Evolutionary conservation across 2,329 filamentous ascomycete genomes (phyloP).

Genomic region (Trichophyton mentagrophytes): DNA sequence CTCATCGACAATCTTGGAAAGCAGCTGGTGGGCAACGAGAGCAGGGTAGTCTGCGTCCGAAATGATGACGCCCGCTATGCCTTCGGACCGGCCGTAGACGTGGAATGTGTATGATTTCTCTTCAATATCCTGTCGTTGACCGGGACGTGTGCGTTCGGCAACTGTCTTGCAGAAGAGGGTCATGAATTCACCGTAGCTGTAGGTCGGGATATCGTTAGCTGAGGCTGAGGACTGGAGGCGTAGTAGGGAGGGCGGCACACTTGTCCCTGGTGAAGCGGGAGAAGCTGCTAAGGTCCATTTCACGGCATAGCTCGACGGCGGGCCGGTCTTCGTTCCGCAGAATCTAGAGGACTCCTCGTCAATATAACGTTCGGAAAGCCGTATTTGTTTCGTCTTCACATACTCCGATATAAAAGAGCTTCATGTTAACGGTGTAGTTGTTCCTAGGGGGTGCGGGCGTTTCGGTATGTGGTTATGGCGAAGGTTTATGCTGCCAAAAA

Average conservation of each 20-base stretch:
- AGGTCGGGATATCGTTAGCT: slow-evolving; percentile 4
- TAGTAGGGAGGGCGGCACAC: slow-evolving; percentile 31
- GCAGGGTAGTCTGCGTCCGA: slow-evolving; percentile 38
- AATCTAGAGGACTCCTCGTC: slow-evolving; percentile 41
- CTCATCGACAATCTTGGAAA: slow-evolving; percentile 70
- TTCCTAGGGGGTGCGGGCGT: background rate
- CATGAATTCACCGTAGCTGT: slow-evolving; percentile 57
- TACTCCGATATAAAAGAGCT: slow-evolving; percentile 81
- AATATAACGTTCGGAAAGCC: background rate
- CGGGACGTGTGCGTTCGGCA: slow-evolving; percentile 70
- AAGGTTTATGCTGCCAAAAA: background rate
- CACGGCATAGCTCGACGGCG: slow-evolving; percentile 60
- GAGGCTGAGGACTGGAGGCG: background rate
- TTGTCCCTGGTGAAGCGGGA: slow-evolving; percentile 65
- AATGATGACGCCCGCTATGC: slow-evolving; percentile 65
- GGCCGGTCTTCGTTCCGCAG: slow-evolving; percentile 68
- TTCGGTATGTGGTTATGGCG: background rate
- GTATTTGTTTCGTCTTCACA: slow-evolving; percentile 19
- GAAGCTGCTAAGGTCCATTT: slow-evolving; percentile 66
- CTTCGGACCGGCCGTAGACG: slow-evolving; percentile 61
- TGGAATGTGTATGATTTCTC: slow-evolving; percentile 47
- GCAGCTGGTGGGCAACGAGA: slow-evolving; percentile 35
- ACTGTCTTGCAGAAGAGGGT: slow-evolving; percentile 76
- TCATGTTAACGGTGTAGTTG: slow-evolving; percentile 47
- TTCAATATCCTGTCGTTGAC: slow-evolving; percentile 55